Percentiles rank a stretch among this genome's conserved stretches.
phyloP scores from a whole-genome alignment of 371 early-diverging fungal genomes.

The Smittium culicis region DNA sequence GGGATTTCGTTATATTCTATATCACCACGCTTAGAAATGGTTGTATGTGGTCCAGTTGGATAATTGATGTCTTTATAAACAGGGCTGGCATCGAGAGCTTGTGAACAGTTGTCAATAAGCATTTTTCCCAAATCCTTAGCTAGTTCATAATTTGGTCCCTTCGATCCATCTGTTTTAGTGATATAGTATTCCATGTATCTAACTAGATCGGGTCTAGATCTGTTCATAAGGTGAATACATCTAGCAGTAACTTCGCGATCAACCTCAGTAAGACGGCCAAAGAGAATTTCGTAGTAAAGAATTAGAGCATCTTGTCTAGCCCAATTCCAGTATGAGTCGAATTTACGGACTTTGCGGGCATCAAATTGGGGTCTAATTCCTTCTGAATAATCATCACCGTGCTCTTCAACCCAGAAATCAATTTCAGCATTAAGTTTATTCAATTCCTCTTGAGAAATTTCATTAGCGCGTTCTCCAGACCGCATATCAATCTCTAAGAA shows the following conservation, averaged over 20 bases:
- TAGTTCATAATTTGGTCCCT: constrained; percentile 66
- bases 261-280: constrained; percentile 72
- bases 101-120: constrained; percentile 76
- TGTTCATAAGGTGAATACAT: constrained; percentile 85
- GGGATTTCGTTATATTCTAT: constrained; percentile 68
- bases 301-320: constrained; percentile 81
- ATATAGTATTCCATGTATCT: constrained; percentile 78
- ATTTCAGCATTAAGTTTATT: constrained; percentile 63
- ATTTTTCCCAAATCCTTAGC: constrained; percentile 67
- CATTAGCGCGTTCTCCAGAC: constrained; percentile 56
- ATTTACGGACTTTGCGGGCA: constrained; percentile 68
- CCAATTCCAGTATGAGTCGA: constrained; percentile 97
- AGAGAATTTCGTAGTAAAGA: constrained; percentile 83
- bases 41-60: constrained; percentile 71
- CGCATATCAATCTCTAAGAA: constrained; percentile 78
- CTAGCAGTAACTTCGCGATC: constrained; percentile 87
- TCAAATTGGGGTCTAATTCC: constrained; percentile 78
- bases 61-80: constrained; percentile 68
- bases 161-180: constrained; percentile 47
- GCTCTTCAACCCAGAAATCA: constrained; percentile 80
- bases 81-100: constrained; percentile 57
- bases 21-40: constrained; percentile 62
- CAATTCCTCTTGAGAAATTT: constrained; percentile 48
- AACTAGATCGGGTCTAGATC: constrained; percentile 63
- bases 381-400: constrained; percentile 72